Conservation (phyloP, 257 asterid genomes). For the Cinchona pubescens region DNA sequence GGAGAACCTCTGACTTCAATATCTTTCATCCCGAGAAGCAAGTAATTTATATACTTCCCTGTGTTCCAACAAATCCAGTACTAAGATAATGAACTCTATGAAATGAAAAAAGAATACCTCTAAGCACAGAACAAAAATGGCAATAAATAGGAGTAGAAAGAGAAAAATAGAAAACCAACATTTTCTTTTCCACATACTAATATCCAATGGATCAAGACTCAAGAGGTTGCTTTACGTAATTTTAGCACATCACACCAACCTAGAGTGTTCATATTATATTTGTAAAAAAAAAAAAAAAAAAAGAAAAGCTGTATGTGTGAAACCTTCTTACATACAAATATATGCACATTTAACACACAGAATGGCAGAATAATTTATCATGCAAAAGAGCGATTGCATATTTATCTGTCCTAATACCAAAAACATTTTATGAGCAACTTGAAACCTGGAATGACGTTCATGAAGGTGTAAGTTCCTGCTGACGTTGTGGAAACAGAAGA, state of each 20-base stretch:
- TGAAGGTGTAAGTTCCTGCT: constrained; percentile 69
- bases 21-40: constrained; percentile 68
- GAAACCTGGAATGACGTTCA: constrained; percentile 68
- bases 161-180: neutral
- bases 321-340: neutral
- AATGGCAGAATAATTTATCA: neutral
- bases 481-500: constrained; percentile 71
- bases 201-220: neutral
- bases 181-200: neutral
- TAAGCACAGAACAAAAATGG: neutral
- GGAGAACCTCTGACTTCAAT: constrained; percentile 72
- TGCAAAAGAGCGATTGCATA: neutral
- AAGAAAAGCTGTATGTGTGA: no score
- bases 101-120: neutral
- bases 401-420: neutral
- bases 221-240: neutral
- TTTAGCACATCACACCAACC: no score
- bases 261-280: no score
- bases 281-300: no score
- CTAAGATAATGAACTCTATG: constrained; percentile 3
- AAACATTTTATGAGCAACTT: neutral
- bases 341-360: neutral
- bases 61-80: constrained; percentile 26
- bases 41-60: constrained; percentile 75
- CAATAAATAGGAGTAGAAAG: neutral